Evolutionary conservation across 345 rosid species (phyloP).

Genomic region (Eucalyptus tenuipes): DNA sequence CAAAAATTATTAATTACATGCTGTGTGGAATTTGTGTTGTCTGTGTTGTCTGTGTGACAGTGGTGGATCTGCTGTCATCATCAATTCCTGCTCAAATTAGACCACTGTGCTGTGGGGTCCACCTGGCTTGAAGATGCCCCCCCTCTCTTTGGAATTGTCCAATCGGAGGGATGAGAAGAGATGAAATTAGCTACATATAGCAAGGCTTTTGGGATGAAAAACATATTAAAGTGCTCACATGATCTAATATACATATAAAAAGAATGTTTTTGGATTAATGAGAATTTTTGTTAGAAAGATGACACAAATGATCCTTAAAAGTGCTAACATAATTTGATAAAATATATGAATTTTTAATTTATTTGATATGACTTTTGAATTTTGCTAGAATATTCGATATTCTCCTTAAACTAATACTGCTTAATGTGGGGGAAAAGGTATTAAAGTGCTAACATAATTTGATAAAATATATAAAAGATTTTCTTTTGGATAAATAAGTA

Average conservation of each 20-base stretch:
- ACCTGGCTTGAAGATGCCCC: not conserved
- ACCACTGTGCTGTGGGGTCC: not conserved
- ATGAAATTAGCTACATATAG: not conserved
- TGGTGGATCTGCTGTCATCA: not conserved
- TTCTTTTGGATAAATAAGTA: no score
- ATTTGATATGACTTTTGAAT: no score
- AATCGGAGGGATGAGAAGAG: not conserved
- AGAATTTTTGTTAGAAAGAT: no score
- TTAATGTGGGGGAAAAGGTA: no score
- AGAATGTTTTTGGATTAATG: not conserved
- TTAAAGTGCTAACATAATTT: no score
- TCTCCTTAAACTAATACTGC: no score
- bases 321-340: no score
- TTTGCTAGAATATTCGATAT: no score
- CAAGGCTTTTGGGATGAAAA: not conserved
- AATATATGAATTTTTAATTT: no score
- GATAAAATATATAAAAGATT: no score
- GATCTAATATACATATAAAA: not conserved
- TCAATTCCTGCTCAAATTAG: not conserved
- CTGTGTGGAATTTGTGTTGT: not conserved
- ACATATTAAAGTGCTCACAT: not conserved
- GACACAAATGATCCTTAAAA: fast-evolving
- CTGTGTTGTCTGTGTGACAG: not conserved
- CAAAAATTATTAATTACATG: not conserved
- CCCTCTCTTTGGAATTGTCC: not conserved